Base-by-base conservation (phyloP, 192 early-diverging fungal genomes). In the Coemansia sp. region DNA sequence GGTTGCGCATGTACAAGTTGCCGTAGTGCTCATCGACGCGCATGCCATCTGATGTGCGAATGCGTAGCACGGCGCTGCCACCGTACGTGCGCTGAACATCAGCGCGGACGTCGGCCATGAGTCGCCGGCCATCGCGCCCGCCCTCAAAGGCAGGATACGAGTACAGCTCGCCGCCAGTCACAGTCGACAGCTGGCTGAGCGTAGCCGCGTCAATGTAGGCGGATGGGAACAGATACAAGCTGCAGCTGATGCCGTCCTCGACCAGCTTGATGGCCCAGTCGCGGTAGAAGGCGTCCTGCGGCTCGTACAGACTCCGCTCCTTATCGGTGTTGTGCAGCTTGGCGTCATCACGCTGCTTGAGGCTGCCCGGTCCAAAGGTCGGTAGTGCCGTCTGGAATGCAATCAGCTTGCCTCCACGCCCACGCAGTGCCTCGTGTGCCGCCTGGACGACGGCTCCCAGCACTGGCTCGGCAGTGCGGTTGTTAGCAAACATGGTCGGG, bases 241-340 rank as follows among this genome's bases (percentile, higher is more conserved):
- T 97, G 64, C 95, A 87, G 49, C 88, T 90, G 42, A 99, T 77
- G 42, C 97, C 97, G 36, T 85, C 73, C 53, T 89, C 84, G 6
- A 94, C 90, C 71, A 90, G 93, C 61, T 95, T 87, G 67, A 91
- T 86, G 0, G 87, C 97, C 71, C 94, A 77, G 53, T 93, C 90
- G 36, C 83, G 88, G 85, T 96, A 99, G 69, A 91, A 94, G 39
- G 85, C 81, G 74, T 93, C 92, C 71, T 94, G 92, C 41, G 97
- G 94, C 64, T 86, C 87, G 68, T 91, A 96, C 22, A 99, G 81
- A 4, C 85, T 82, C 53, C 87, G 89, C 76, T 99, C 97, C 72
- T 98, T 95, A 59, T 99, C 96, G 0, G 91, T 93, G 60, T 91
- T 91, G 77, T 96, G 89, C 37, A 95, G 76, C 79, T 96, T 98